Evolutionary conservation across 1,139 yeast species (phyloP).

Genomic region (Yamadazyma diddensiae): DNA sequence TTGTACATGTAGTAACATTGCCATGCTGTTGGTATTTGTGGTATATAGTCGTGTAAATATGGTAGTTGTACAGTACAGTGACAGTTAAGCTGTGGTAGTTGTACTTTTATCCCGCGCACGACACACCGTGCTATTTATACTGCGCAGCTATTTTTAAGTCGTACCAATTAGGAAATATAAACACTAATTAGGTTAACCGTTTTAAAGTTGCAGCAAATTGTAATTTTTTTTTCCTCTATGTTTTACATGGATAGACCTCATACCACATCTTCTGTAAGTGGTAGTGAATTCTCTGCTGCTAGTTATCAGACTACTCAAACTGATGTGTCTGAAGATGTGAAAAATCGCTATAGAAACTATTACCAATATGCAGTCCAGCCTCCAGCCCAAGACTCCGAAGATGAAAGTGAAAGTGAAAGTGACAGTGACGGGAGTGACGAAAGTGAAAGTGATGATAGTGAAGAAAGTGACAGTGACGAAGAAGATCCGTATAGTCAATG

Average conservation of each 20-base stretch:
- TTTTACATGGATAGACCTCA: constrained; percentile 1
- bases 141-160: constrained; percentile 1
- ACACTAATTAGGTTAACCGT: too few species aligned
- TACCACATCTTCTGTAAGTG: constrained; percentile 18
- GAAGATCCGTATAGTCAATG: constrained; percentile 13
- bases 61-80: too few species aligned
- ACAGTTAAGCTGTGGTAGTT: too few species aligned
- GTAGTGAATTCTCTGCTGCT: constrained; percentile 32
- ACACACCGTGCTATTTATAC: too few species aligned
- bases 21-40: too few species aligned
- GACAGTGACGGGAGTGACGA: constrained; percentile 10
- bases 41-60: too few species aligned
- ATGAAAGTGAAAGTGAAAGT: constrained; percentile 14
- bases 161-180: constrained; percentile 1
- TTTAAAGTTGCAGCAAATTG: background rate
- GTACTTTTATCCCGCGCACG: too few species aligned
- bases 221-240: background rate
- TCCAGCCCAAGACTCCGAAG: constrained; percentile 15
- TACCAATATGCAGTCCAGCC: background rate
- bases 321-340: constrained; percentile 16
- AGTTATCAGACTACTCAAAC: constrained; percentile 35
- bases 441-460: constrained; percentile 3
- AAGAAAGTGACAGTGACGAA: constrained; percentile 5
- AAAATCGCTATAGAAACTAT: constrained; percentile 3
- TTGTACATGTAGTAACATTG: too few species aligned